A percentile compares a stretch with the other conserved stretches of the same genome.
phyloP scores from a whole-genome alignment of 768 basidiomycete genomes.

The Hortiboletus campestris region DNA sequence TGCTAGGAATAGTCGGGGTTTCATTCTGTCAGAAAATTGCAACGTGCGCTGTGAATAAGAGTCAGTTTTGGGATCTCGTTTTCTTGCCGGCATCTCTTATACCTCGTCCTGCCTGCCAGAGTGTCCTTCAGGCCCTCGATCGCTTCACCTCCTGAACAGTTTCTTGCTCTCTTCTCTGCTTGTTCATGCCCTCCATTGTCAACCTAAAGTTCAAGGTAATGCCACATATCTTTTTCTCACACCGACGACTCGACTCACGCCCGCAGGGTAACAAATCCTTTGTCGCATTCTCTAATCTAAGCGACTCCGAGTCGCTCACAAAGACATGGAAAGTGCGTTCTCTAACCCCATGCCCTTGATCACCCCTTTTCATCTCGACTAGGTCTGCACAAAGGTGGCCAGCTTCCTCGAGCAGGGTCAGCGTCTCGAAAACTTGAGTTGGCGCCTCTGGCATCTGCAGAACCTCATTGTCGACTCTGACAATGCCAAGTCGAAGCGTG shows the following conservation, averaged over 20 bases:
- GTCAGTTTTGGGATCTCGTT: constrained; percentile 10
- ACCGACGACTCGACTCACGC: constrained; percentile 6
- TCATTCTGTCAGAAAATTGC: constrained; percentile 31
- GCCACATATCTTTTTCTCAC: not conserved
- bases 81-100: constrained; percentile 28
- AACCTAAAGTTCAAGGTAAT: constrained; percentile 81
- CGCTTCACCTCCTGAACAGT: constrained; percentile 8
- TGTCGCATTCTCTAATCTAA: constrained; percentile 86
- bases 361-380: constrained; percentile 5
- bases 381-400: constrained; percentile 91
- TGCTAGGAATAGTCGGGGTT: constrained; percentile 33
- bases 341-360: constrained; percentile 1
- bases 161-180: not conserved
- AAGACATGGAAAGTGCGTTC: constrained; percentile 83
- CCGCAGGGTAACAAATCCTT: constrained; percentile 89
- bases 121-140: constrained; percentile 14
- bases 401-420: constrained; percentile 89
- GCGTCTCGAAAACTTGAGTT: constrained; percentile 87
- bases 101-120: constrained; percentile 13
- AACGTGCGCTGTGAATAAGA: constrained; percentile 25
- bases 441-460: constrained; percentile 92
- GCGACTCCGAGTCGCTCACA: constrained; percentile 80
- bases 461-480: constrained; percentile 89
- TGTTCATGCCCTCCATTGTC: constrained; percentile 72
- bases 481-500: constrained; percentile 82